phyloP scores from a whole-genome alignment of 768 basidiomycete species.

The Cystofilobasidium macerans region DNA sequence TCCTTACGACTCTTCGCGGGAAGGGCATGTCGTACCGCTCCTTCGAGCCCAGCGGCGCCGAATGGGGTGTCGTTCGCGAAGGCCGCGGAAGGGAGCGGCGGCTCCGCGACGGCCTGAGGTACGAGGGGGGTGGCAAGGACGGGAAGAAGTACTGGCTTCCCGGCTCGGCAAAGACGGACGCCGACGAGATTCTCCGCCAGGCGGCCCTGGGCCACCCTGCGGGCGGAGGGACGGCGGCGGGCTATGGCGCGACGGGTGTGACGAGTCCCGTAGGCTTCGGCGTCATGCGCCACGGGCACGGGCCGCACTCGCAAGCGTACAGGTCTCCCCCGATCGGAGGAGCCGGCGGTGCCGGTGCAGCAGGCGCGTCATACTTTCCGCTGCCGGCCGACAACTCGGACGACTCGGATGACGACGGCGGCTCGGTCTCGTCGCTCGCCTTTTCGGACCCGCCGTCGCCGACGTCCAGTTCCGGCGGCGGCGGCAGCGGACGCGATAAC shows the following conservation, averaged over 20 bases:
- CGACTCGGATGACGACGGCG: conserved; percentile 54
- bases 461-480: background rate
- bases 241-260: conserved; percentile 13
- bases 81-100: conserved; percentile 74
- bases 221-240: conserved; percentile 21
- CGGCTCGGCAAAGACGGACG: conserved; percentile 46
- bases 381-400: conserved; percentile 57
- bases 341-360: conserved; percentile 40
- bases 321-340: background rate
- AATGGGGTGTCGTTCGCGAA: background rate
- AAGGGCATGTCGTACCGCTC: conserved; percentile 90
- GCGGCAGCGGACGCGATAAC: background rate
- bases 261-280: background rate
- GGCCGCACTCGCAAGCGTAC: conserved; percentile 13
- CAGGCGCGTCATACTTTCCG: conserved; percentile 32
- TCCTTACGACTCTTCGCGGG: conserved; percentile 66
- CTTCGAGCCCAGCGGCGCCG: conserved; percentile 88
- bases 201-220: background rate
- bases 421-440: conserved; percentile 13
- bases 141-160: conserved; percentile 85
- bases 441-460: conserved; percentile 5
- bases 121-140: conserved; percentile 68
- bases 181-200: background rate
- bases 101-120: conserved; percentile 83
- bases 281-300: conserved; percentile 14